Percentiles rank a stretch among this genome's conserved stretches.
Evolutionary conservation across 2,329 filamentous ascomycete genomes (phyloP).

Genomic region (Colletotrichum eremochloae): DNA sequence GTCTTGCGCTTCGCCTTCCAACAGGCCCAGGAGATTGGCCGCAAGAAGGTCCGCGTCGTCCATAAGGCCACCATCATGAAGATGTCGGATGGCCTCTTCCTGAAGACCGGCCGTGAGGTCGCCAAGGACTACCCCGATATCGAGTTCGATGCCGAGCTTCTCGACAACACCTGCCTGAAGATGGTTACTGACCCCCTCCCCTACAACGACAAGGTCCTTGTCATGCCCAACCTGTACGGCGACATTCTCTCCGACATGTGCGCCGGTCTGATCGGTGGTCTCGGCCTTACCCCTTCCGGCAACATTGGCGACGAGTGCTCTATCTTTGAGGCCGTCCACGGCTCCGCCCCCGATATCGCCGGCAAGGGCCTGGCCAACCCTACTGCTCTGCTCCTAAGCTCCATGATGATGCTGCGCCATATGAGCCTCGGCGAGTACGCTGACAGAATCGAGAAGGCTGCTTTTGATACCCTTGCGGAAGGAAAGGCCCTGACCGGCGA

Average conservation of each 20-base stretch:
- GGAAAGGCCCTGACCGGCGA: constrained; percentile 97
- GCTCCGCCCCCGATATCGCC: constrained; percentile 95
- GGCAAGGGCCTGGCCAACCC: constrained; percentile 98
- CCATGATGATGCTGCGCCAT: constrained; percentile 99
- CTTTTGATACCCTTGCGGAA: constrained; percentile 94
- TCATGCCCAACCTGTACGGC: constrained; percentile 98
- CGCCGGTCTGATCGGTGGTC: constrained; percentile 96
- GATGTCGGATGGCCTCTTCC: constrained; percentile 99
- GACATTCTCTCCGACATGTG: constrained; percentile 99
- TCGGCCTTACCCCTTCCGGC: constrained; percentile 95
- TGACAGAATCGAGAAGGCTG: constrained; percentile 89
- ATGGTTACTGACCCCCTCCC: constrained; percentile 96
- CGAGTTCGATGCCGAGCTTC: constrained; percentile 96
- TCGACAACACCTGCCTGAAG: constrained; percentile 99
- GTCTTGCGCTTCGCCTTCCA: constrained; percentile 98
- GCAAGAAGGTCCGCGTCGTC: constrained; percentile 96
- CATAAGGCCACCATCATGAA: constrained; percentile 99
- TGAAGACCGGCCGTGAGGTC: constrained; percentile 86
- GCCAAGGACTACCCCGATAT: constrained; percentile 96
- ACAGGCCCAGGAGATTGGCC: constrained; percentile 92
- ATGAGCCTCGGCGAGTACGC: constrained; percentile 93
- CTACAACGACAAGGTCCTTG: constrained; percentile 99
- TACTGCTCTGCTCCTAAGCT: constrained; percentile 92
- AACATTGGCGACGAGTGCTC: constrained; percentile 99
- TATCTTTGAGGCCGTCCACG: constrained; percentile 99